Conservation (phyloP, 108 stramenopile species). For the Discostella stelligeroides region DNA sequence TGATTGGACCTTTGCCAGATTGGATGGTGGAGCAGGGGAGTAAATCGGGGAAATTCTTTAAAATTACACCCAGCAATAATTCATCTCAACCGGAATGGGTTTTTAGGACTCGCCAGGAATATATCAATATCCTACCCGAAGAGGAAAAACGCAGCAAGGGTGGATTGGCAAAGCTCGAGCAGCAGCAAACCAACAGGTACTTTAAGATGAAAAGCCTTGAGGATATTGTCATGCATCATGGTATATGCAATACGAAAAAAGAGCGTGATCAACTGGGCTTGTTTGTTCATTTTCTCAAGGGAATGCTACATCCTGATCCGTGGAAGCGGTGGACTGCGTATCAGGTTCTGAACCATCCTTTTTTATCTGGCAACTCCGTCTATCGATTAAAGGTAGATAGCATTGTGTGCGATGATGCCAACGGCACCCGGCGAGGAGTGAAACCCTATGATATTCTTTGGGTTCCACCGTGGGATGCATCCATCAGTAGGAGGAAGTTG, state of each 20-base stretch:
- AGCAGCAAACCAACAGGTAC: conserved; percentile 80
- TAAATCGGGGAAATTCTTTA: conserved; percentile 70
- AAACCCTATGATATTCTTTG: conserved; percentile 69
- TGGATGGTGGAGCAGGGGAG: conserved; percentile 87
- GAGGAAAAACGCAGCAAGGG: conserved; percentile 75
- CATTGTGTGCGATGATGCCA: conserved; percentile 13
- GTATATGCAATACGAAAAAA: conserved; percentile 49
- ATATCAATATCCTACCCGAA: conserved; percentile 64
- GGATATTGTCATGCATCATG: conserved; percentile 82
- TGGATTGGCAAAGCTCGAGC: conserved; percentile 70
- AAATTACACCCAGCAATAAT: conserved; percentile 25
- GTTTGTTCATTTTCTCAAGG: conserved; percentile 82
- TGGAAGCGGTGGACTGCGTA: conserved; percentile 84
- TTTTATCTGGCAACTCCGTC: conserved; percentile 58
- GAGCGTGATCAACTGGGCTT: conserved; percentile 61
- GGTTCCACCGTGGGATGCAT: conserved; percentile 82
- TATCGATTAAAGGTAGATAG: conserved; percentile 29
- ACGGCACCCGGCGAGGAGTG: conserved; percentile 28
- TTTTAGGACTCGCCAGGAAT: conserved; percentile 74
- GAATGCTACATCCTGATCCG: conserved; percentile 81
- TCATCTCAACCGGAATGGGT: conserved; percentile 54
- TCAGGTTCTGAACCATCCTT: conserved; percentile 81
- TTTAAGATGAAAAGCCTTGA: conserved; percentile 70
- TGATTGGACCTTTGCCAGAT: conserved; percentile 88
- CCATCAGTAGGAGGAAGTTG: conserved; percentile 70